Evolutionary conservation across 2,329 filamentous ascomycete genomes (phyloP).

Genomic region (Aspergillus novoparasiticus): DNA sequence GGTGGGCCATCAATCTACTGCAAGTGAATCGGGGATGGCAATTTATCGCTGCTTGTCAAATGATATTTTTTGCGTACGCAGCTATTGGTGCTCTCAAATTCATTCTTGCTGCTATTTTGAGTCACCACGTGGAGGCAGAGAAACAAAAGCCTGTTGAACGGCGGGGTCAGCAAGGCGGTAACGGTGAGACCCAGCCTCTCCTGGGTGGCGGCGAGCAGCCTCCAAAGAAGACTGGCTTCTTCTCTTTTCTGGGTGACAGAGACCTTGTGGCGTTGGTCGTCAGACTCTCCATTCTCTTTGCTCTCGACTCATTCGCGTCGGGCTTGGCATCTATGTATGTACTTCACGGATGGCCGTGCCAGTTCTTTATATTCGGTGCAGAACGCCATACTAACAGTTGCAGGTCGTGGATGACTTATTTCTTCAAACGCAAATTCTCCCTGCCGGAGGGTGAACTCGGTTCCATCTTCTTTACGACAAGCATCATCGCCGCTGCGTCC

Average conservation of each 20-base stretch:
- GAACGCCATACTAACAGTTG: slow-evolving; percentile 20
- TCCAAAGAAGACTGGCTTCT: slow-evolving; percentile 40
- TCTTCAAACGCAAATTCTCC: slow-evolving; percentile 58
- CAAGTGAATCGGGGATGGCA: slow-evolving; percentile 48
- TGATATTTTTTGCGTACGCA: slow-evolving; percentile 62
- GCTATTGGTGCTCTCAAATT: slow-evolving; percentile 61
- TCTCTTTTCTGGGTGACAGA: slow-evolving; percentile 59
- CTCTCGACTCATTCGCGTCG: slow-evolving; percentile 69
- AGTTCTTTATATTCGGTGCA: slow-evolving; percentile 27
- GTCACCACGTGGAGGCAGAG: slow-evolving; percentile 47
- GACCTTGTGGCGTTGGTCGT: slow-evolving; percentile 41
- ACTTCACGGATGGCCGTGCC: background rate
- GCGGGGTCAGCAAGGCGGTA: slow-evolving; percentile 18
- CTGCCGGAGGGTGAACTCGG: slow-evolving; percentile 57
- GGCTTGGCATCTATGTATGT: slow-evolving; percentile 67
- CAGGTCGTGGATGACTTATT: slow-evolving; percentile 57
- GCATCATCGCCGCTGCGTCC: slow-evolving; percentile 44
- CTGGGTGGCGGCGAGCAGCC: slow-evolving; percentile 23
- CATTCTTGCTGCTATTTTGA: slow-evolving; percentile 54
- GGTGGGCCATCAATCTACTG: slow-evolving; percentile 61
- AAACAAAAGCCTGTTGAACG: slow-evolving; percentile 24
- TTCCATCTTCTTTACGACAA: slow-evolving; percentile 55
- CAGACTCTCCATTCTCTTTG: slow-evolving; percentile 67
- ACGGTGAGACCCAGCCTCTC: slow-evolving; percentile 41
- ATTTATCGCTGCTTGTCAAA: slow-evolving; percentile 53